Conservation (phyloP, 805 yeast genomes). For the Zygosaccharomyces siamensis region DNA sequence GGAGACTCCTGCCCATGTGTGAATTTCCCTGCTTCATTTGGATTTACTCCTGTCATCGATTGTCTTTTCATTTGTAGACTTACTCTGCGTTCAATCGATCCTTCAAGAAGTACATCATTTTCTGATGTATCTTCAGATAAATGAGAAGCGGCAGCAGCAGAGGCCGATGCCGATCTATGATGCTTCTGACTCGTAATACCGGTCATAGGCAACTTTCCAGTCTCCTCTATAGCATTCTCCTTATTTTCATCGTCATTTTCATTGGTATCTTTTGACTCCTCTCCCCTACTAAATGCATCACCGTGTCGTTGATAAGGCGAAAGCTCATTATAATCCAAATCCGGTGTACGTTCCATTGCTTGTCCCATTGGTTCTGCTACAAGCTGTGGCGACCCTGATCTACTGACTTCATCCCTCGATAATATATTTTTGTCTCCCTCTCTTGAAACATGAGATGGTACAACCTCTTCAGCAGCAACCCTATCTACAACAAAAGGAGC, state of each 20-base stretch:
- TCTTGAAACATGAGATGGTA: background rate
- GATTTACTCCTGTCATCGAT: background rate
- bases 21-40: background rate
- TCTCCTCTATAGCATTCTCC: background rate
- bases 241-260: background rate
- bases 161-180: background rate
- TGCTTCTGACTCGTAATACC: background rate
- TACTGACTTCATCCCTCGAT: background rate
- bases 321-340: background rate
- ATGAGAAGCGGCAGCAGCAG: background rate
- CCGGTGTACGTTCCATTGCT: background rate
- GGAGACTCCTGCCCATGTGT: too few species aligned
- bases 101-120: background rate
- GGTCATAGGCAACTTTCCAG: background rate
- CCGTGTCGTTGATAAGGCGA: background rate
- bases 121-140: background rate
- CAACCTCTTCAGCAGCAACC: constrained; percentile 3
- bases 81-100: background rate
- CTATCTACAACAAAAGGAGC: constrained; percentile 6
- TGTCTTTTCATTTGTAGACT: background rate
- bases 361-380: constrained; percentile 4
- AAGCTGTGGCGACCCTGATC: constrained; percentile 4
- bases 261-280: background rate
- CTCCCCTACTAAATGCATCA: background rate
- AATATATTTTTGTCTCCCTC: background rate